phyloP scores from a whole-genome alignment of 768 basidiomycete genomes.

The Boletellus sp. region DNA sequence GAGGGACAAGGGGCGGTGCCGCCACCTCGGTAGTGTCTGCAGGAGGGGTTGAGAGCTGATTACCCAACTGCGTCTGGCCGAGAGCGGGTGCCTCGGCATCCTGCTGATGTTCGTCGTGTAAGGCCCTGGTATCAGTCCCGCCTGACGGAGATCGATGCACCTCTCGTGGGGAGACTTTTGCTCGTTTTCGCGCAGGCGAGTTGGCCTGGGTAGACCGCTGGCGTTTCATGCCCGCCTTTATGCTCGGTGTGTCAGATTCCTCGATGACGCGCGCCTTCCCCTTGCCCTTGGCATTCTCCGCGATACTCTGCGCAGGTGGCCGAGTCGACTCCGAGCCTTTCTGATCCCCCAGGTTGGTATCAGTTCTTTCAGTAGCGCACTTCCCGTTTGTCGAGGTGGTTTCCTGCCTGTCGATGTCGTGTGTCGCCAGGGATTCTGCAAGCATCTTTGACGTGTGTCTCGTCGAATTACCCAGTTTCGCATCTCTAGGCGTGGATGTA shows the following conservation, averaged over 20 bases:
- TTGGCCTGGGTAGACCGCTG: conserved; percentile 4
- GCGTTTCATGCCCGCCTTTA: conserved; percentile 14
- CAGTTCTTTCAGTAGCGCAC: not conserved
- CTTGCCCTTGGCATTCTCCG: conserved; percentile 15
- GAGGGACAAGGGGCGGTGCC: not conserved
- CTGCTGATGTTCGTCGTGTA: not conserved
- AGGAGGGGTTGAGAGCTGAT: not conserved
- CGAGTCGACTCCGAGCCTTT: not conserved
- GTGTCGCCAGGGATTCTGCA: not conserved
- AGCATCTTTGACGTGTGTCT: conserved; percentile 3
- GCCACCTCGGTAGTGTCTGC: not conserved
- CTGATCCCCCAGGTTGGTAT: not conserved
- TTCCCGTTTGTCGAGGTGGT: not conserved
- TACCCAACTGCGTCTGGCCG: not conserved
- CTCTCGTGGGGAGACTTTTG: conserved; percentile 3
- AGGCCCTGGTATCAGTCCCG: not conserved
- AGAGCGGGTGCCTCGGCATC: not conserved
- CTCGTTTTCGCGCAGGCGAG: conserved; percentile 13
- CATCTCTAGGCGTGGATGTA: conserved; percentile 19
- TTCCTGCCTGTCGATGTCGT: not conserved
- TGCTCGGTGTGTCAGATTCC: conserved; percentile 1
- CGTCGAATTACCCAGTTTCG: not conserved
- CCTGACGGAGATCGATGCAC: not conserved
- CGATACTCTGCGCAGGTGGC: conserved; percentile 2
- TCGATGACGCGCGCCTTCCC: conserved; percentile 12